phyloP scores from a whole-genome alignment of 257 asterid species.

The Solanum ossicruentum region DNA sequence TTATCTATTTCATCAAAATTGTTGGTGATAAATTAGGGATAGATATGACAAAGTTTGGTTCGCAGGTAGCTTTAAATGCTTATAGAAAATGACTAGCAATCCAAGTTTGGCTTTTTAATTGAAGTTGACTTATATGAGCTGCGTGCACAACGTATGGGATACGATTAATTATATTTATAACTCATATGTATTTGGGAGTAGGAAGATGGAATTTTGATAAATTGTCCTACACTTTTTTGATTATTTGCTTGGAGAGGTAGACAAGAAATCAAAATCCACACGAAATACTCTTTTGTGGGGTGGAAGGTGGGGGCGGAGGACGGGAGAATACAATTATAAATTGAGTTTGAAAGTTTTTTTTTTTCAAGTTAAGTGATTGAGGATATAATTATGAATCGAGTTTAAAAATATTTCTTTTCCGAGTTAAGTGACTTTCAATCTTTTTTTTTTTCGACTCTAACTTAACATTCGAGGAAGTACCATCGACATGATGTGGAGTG shows the following conservation, averaged over 20 bases:
- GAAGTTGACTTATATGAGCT: not conserved
- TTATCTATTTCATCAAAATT: no score
- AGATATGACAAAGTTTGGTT: not conserved
- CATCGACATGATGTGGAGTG: no score
- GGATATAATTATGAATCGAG: no score
- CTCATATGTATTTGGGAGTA: not conserved
- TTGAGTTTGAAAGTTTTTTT: no score
- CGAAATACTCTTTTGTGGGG: not conserved
- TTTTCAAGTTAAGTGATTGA: no score
- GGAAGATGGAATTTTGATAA: not conserved
- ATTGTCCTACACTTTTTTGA: not conserved
- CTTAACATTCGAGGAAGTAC: no score
- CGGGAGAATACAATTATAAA: no score
- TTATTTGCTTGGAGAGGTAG: not conserved
- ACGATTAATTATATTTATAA: not conserved
- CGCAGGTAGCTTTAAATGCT: not conserved
- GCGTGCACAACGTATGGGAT: not conserved
- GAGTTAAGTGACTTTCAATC: no score
- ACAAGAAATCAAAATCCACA: not conserved
- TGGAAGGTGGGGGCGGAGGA: no score
- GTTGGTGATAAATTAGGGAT: not conserved
- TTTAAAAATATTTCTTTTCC: no score
- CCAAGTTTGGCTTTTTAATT: not conserved
- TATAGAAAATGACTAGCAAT: not conserved
- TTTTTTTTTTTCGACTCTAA: no score